Evolutionary conservation across 2,329 filamentous ascomycete genomes (phyloP).

Genomic region (Monilinia laxa): DNA sequence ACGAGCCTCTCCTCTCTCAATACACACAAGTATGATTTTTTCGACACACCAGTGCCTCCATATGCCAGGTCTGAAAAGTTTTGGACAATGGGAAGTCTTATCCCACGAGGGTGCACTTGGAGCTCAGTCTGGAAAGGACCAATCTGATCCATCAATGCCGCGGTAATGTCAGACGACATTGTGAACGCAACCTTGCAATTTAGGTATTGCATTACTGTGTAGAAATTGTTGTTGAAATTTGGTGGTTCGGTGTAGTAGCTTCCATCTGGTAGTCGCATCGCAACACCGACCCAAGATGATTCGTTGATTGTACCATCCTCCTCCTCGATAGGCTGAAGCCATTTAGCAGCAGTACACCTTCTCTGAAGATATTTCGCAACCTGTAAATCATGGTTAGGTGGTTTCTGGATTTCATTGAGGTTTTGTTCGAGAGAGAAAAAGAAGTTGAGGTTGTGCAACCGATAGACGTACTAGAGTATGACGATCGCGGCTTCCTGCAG

Average conservation of each 20-base stretch:
- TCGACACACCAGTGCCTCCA: constrained; percentile 19
- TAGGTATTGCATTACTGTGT: constrained; percentile 24
- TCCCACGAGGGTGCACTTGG: constrained; percentile 23
- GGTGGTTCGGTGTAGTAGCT: constrained; percentile 28
- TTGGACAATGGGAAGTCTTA: constrained; percentile 43
- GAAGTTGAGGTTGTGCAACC: background rate
- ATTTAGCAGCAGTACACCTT: constrained; percentile 27
- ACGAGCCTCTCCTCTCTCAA: constrained; percentile 29
- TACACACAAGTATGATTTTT: constrained; percentile 28
- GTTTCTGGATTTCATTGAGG: background rate
- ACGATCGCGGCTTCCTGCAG: constrained; percentile 23
- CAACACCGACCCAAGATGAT: constrained; percentile 27
- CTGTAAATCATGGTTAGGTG: constrained; percentile 20
- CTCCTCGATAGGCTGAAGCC: constrained; percentile 25
- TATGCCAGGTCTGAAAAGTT: constrained; percentile 52
- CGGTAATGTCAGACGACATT: constrained; percentile 50
- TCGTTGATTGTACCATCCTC: constrained; percentile 25
- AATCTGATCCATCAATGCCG: constrained; percentile 37
- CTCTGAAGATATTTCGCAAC: constrained; percentile 28
- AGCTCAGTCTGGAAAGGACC: constrained; percentile 30
- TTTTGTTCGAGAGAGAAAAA: background rate
- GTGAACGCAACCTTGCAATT: constrained; percentile 45
- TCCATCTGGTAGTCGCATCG: constrained; percentile 28
- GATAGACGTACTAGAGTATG: constrained; percentile 26
- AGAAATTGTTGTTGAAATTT: constrained; percentile 24